Evolutionary conservation across 108 stramenopile species (phyloP), one percentile per base, ranked within the genome.

Genomic region (Nitzschia sp.): DNA sequence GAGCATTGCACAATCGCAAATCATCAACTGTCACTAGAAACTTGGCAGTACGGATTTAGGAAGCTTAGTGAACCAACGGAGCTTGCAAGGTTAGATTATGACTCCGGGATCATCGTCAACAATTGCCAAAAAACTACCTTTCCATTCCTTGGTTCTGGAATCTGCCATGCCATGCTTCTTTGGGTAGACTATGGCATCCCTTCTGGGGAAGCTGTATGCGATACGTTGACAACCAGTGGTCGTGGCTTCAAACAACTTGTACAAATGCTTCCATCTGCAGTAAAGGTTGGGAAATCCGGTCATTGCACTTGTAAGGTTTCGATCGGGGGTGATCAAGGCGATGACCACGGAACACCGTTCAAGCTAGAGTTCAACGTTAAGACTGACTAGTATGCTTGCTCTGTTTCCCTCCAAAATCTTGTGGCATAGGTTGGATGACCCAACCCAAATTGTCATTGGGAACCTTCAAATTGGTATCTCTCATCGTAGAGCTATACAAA

Each of bases 41-140:
- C 86, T 42, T 89, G 78, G 76, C 80, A 93, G 67, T 93, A 90
- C 57, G 59, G 72, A 10, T 82, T 83, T 56, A 69, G 57, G 44
- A 40, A 34, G 40, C 57, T 91, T 10, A 75, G 87, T 10, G 73
- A 81, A 41, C 21, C 61, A 9, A 63, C 80, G 55, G 68, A 71
- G 37, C 46, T 90, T 39, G 82, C 85, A 20, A 79, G 53, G 41
- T 44, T 90, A 3, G 61, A 66, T 14, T 90, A 85, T 63, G 69
- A 79, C 43, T 60, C 15, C 12, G 25, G 53, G 34, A 52, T 41
- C 6, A 69, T 55, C 17, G 19, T 8, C 2, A 39, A 52, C 38
- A 17, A 34, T 34, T 17, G n/a, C 20, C 8, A 20, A 8, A 9
- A 34, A 21, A 39, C 24, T 9, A 54, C 10, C 14, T 20, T 42